Evolutionary conservation across 352 stramenopile genomes (phyloP), one percentile per base, ranked within the genome.

Genomic region (Pythium angustatum): DNA sequence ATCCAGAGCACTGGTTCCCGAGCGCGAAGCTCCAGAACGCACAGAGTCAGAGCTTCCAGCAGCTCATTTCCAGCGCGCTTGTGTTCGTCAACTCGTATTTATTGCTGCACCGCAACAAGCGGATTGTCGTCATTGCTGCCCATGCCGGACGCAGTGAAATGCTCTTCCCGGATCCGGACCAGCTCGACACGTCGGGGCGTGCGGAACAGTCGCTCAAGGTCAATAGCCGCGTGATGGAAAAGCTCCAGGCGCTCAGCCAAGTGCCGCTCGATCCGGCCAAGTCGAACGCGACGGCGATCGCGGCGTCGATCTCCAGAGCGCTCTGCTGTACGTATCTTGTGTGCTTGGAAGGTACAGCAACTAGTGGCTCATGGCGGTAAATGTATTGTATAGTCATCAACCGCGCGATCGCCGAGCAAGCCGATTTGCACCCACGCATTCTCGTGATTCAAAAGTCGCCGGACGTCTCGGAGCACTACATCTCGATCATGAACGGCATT

Each of bases 401-500:
- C 65, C 80, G 86, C 52, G 85, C 85, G 4, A 92, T 93, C 40
- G 86, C 78, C 30, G 86, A 95, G 49, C 75, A 94, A 50, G 64
- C 75, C 17, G 84, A 95, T 51, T 54, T 93, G 26, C 81, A 77
- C 22, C 83, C 88, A 26, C 80, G 86, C n/a, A 93, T 96, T 52
- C 73, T 96, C 54, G 77, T 95, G 36, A 67, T 96, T 47, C 86
- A 96, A 54, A 91, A 90, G 57, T 89, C 85, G 15, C 77, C 83
- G 4, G 88, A 96, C 54, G 84, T 94, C 55, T 89, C 88, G 41
- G 78, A 85, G 68, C 86, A 95, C 66, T 96, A 96, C 72, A 96
- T 96, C 51, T 84, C 86, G 14, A 91, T 94, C 71, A 96, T 96
- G 88, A 96, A 96, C 64, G 83, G 76, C 58, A 94, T 94, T 60